phyloP scores from a whole-genome alignment of 2,329 filamentous ascomycete genomes.

The Beauveria sp. region DNA sequence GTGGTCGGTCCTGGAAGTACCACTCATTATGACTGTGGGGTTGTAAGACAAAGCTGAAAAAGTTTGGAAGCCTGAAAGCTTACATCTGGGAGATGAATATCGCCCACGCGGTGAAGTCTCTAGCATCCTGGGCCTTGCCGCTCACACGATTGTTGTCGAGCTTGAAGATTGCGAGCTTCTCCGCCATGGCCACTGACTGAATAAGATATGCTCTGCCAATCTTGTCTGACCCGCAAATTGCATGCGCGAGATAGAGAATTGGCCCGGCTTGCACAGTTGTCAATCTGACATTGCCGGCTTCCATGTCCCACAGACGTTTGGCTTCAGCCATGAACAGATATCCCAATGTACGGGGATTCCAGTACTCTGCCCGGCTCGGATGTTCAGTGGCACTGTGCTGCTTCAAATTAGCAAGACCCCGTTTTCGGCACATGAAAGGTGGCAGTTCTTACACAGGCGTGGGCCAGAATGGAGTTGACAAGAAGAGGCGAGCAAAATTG shows the following conservation, averaged over 20 bases:
- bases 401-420: neutral
- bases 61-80: slow-evolving; percentile 4
- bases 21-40: slow-evolving; percentile 18
- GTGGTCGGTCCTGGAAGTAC: slow-evolving; percentile 20
- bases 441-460: slow-evolving; percentile 25
- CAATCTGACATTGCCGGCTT: slow-evolving; percentile 20
- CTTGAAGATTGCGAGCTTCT: slow-evolving; percentile 25
- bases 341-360: slow-evolving; percentile 25
- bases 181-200: slow-evolving; percentile 25
- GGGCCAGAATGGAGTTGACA: slow-evolving; percentile 28
- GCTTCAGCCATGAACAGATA: slow-evolving; percentile 32
- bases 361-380: slow-evolving; percentile 25
- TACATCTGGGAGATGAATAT: slow-evolving; percentile 28
- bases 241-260: slow-evolving; percentile 24
- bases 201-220: slow-evolving; percentile 27
- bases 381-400: slow-evolving; percentile 9
- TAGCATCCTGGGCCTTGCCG: slow-evolving; percentile 16
- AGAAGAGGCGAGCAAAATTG: slow-evolving; percentile 33
- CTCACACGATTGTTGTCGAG: slow-evolving; percentile 2
- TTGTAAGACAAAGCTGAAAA: neutral
- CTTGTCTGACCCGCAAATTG: slow-evolving; percentile 26
- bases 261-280: slow-evolving; percentile 30
- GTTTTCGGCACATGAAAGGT: slow-evolving; percentile 19
- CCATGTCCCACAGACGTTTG: slow-evolving; percentile 30
- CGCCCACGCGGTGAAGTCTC: slow-evolving; percentile 26